These are phyloP conservation scores for Lobosporangium transversale DNA, from an alignment of 192 early-diverging fungal genomes.

Conservation along the genomic window DNA sequence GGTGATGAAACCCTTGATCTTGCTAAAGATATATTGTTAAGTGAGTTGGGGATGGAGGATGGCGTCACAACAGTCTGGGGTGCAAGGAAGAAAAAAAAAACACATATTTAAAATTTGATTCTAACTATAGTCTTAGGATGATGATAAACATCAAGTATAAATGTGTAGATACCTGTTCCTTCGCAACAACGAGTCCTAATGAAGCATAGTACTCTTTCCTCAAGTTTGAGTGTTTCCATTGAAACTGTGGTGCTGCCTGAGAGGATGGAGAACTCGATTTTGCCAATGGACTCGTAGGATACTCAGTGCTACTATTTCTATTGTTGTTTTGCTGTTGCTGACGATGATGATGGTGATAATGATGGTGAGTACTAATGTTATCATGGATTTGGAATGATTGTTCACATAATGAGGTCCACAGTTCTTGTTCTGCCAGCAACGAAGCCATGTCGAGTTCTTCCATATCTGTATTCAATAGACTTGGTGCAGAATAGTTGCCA, in stretches of 20 bases:
- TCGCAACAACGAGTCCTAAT: conserved; percentile 37
- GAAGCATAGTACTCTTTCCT: conserved; percentile 53
- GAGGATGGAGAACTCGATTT: not conserved
- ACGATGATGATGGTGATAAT: no score
- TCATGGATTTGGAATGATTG: conserved; percentile 31
- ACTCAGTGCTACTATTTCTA: no score
- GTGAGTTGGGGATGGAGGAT: conserved; percentile 15
- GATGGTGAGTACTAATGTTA: not conserved
- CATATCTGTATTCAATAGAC: conserved; percentile 27
- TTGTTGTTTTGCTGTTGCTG: no score
- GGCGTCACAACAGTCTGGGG: no score
- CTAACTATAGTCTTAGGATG: not conserved
- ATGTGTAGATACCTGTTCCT: conserved; percentile 23
- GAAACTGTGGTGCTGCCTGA: conserved; percentile 49
- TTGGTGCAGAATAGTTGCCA: not conserved
- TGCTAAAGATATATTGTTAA: conserved; percentile 2
- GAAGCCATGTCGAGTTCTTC: conserved; percentile 21
- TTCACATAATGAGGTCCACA: conserved; percentile 39
- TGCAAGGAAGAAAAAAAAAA: no score
- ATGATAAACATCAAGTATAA: not conserved
- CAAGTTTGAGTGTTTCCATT: conserved; percentile 54
- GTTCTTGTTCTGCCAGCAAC: conserved; percentile 24
- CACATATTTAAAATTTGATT: no score
- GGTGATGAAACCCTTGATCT: conserved; percentile 37
- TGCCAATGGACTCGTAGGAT: not conserved